These are phyloP conservation scores for Cyamopsis tetragonoloba DNA, from an alignment of 306 rosid genomes.

Conservation along the genomic window DNA sequence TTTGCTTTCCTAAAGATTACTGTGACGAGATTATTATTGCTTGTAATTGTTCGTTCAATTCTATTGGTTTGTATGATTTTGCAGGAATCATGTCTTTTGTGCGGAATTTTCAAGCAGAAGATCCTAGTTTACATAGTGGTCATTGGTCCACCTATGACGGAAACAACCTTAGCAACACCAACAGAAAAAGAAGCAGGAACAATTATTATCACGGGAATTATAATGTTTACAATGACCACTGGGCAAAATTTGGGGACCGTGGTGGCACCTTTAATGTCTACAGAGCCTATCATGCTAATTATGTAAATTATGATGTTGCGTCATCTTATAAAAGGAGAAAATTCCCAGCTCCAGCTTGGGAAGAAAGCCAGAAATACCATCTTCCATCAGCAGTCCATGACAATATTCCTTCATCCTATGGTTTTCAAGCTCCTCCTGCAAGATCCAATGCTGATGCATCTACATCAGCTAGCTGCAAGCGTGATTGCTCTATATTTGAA, in stretches of 20 bases:
- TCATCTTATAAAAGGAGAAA: constrained; percentile 74
- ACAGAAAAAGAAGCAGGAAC: constrained; percentile 55
- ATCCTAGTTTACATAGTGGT: constrained; percentile 42
- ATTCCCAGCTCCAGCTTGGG: constrained; percentile 58
- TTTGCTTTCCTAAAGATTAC: background rate
- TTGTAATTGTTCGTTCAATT: constrained; percentile 5
- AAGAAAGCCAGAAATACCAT: constrained; percentile 53
- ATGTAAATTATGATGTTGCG: constrained; percentile 38
- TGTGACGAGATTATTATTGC: background rate
- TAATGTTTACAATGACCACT: constrained; percentile 34
- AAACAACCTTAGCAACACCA: constrained; percentile 33
- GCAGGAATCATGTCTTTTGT: constrained; percentile 68
- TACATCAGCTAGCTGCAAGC: constrained; percentile 52
- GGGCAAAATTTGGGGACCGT: constrained; percentile 34
- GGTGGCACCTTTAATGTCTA: constrained; percentile 31
- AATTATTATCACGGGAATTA: constrained; percentile 33
- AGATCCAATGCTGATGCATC: constrained; percentile 49
- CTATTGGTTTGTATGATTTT: background rate
- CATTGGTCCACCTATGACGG: constrained; percentile 44
- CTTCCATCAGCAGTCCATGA: constrained; percentile 41
- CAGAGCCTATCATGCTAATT: constrained; percentile 30
- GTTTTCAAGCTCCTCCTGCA: constrained; percentile 37
- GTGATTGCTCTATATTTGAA: constrained; percentile 53
- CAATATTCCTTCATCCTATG: constrained; percentile 29
- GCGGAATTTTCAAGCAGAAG: constrained; percentile 52